Evolutionary conservation across 106 monocot species (phyloP).

Genomic region (Xerophyta viscosa): DNA sequence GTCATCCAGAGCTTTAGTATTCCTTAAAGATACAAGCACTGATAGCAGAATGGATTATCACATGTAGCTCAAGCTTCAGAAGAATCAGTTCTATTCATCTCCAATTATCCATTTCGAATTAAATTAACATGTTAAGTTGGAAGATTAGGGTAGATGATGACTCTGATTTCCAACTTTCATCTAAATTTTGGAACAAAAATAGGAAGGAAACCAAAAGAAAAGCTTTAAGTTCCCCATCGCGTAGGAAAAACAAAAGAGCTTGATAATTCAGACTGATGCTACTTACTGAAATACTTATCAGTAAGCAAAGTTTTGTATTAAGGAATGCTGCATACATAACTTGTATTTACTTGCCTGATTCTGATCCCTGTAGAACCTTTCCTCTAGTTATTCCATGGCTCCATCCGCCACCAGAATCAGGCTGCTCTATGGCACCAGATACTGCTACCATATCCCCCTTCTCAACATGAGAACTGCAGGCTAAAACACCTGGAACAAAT

Average conservation of each 20-base stretch:
- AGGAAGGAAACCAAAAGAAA: too few relatives aligned
- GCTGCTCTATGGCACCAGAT: slow-evolving; percentile 82
- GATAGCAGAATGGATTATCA: background rate
- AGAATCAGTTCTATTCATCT: background rate
- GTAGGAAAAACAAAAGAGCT: too few relatives aligned
- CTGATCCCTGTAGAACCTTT: slow-evolving; percentile 56
- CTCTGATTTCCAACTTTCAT: too few relatives aligned
- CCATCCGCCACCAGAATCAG: slow-evolving; percentile 51
- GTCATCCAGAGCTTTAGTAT: slow-evolving; percentile 10
- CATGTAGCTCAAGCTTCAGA: background rate
- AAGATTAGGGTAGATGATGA: too few relatives aligned
- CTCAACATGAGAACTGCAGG: slow-evolving; percentile 96
- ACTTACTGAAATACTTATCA: too few relatives aligned
- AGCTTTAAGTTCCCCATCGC: too few relatives aligned
- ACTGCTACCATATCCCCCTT: slow-evolving; percentile 84
- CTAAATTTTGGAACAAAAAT: too few relatives aligned
- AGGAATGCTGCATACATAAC: too few relatives aligned
- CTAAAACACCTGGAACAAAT: slow-evolving; percentile 92
- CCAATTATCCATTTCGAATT: background rate
- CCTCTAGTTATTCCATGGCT: slow-evolving; percentile 81
- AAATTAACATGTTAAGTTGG: background rate
- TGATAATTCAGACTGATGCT: background rate
- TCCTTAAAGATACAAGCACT: slow-evolving; percentile 1
- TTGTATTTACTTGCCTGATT: slow-evolving; percentile 40
- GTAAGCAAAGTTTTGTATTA: too few relatives aligned